Conservation (phyloP, 805 yeast species). For the Cyberlindnera subsufficiens region DNA sequence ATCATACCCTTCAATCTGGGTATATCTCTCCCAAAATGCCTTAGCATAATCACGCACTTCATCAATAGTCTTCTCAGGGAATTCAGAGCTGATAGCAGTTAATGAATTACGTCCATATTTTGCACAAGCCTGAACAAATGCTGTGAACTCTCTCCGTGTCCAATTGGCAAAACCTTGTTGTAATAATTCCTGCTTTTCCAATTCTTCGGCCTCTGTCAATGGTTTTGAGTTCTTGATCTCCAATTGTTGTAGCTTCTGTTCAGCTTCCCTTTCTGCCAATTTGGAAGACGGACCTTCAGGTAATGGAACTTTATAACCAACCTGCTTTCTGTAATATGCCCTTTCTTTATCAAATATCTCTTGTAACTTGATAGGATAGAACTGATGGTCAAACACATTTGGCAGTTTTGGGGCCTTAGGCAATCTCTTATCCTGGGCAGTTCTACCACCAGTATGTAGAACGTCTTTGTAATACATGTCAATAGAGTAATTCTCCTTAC, state of each 20-base stretch:
- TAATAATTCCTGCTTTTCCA: constrained; percentile 51
- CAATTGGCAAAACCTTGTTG: constrained; percentile 72
- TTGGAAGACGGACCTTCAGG: constrained; percentile 45
- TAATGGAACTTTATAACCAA: constrained; percentile 57
- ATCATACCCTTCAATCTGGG: constrained; percentile 85
- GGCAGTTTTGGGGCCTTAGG: constrained; percentile 85
- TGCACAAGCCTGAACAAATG: constrained; percentile 66
- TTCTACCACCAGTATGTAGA: constrained; percentile 64
- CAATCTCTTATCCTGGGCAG: constrained; percentile 39
- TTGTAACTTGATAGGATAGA: constrained; percentile 70
- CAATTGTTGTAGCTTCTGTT: constrained; percentile 52
- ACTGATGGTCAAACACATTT: constrained; percentile 84
- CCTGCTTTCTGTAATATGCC: constrained; percentile 64
- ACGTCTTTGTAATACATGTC: constrained; percentile 84
- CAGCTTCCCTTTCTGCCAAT: constrained; percentile 33
- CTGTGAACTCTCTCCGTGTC: constrained; percentile 84
- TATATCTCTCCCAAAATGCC: constrained; percentile 75
- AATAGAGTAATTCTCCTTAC: constrained; percentile 80
- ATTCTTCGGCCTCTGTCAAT: constrained; percentile 76
- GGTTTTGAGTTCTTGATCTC: constrained; percentile 76
- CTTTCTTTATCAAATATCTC: constrained; percentile 80
- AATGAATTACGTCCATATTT: constrained; percentile 79
- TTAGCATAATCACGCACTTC: constrained; percentile 75
- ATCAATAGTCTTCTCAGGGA: constrained; percentile 67
- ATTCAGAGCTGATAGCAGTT: constrained; percentile 65